Evolutionary conservation across 2,329 filamentous ascomycete genomes (phyloP).

Genomic region (Monosporascus sp.): DNA sequence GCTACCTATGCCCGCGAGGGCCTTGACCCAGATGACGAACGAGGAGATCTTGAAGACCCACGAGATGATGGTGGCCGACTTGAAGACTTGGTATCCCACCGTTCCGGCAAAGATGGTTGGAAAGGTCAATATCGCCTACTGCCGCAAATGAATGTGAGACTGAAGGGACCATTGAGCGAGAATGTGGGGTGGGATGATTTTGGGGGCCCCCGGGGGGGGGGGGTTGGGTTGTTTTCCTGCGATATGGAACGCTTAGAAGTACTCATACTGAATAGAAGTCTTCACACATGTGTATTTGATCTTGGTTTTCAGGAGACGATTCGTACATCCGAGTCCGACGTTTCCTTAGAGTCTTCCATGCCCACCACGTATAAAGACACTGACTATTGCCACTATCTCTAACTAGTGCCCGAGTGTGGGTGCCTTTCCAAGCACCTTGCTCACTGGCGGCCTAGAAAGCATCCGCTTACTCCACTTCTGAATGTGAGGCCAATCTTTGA

Average conservation of each 20-base stretch:
- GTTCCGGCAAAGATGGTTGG: conserved; percentile 12
- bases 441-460: conserved; percentile 18
- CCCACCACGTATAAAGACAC: too few species aligned
- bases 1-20: conserved; percentile 7
- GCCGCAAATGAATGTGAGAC: conserved; percentile 5
- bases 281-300: too few species aligned
- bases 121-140: conserved; percentile 12
- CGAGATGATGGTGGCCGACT: conserved; percentile 8
- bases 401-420: conserved; percentile 5
- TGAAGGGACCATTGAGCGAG: too few species aligned
- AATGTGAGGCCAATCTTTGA: conserved; percentile 26
- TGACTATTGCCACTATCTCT: too few species aligned
- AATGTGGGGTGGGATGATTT: too few species aligned
- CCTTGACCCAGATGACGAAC: conserved; percentile 8
- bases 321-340: too few species aligned
- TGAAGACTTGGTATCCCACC: conserved; percentile 9
- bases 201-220: too few species aligned
- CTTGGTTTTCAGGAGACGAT: too few species aligned
- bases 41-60: conserved; percentile 9
- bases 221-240: too few species aligned
- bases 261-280: too few species aligned
- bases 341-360: too few species aligned
- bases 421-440: conserved; percentile 10
- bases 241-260: too few species aligned
- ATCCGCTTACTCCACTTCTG: conserved; percentile 23